phyloP scores from a whole-genome alignment of 2,329 filamentous ascomycete genomes.

The Lachnellula willkommii region DNA sequence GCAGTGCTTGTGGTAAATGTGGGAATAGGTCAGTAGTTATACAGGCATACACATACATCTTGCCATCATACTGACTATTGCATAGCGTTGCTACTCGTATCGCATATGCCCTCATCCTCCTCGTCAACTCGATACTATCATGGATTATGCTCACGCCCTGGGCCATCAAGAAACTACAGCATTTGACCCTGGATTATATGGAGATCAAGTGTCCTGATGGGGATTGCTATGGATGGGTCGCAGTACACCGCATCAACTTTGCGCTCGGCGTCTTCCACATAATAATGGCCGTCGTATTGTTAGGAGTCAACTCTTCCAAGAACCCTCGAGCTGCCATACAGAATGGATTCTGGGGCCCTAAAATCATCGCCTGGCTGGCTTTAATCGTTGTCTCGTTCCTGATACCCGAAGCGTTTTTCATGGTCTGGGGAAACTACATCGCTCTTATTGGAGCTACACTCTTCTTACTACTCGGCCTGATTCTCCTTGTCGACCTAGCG shows the following conservation, averaged over 20 bases:
- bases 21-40: constrained; percentile 68
- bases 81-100: constrained; percentile 89
- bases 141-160: constrained; percentile 99
- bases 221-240: constrained; percentile 90
- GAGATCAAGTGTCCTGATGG: constrained; percentile 88
- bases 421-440: constrained; percentile 93
- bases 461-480: constrained; percentile 86
- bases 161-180: constrained; percentile 93
- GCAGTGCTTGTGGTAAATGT: constrained; percentile 92
- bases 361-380: constrained; percentile 81
- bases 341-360: constrained; percentile 99
- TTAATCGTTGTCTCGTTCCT: constrained; percentile 90
- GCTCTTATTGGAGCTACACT: constrained; percentile 83
- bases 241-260: constrained; percentile 96
- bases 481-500: constrained; percentile 88
- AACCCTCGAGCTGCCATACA: constrained; percentile 83
- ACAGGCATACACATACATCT: neutral
- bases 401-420: constrained; percentile 91
- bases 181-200: constrained; percentile 91
- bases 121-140: constrained; percentile 92
- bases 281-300: constrained; percentile 73
- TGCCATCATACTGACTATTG: constrained; percentile 7
- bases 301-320: constrained; percentile 82
- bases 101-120: constrained; percentile 88
- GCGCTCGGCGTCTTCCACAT: constrained; percentile 92